Conservation (phyloP, 768 basidiomycete genomes). For the Kwoniella heveanensis region DNA sequence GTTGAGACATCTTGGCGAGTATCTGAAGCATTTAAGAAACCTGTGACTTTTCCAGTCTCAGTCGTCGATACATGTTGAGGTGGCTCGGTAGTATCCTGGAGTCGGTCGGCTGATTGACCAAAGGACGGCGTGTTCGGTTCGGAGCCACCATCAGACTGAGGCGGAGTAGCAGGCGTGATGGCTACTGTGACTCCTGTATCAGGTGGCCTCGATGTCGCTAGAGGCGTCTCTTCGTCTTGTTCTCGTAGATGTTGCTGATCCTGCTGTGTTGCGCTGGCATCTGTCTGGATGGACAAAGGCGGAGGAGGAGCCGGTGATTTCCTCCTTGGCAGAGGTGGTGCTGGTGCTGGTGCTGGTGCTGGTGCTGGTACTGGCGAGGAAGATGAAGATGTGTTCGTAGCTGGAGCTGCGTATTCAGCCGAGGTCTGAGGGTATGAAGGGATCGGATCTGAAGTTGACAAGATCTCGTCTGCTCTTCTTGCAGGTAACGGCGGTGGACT, state of each 20-base stretch:
- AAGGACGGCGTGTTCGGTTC: conserved; percentile 9
- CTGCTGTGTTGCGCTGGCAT: not conserved
- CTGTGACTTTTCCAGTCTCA: no score
- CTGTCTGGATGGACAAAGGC: not conserved
- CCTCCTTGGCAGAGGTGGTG: conserved; percentile 17
- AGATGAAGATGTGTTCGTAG: no score
- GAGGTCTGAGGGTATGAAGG: not conserved
- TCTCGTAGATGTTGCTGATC: not conserved
- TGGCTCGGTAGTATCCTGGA: not conserved
- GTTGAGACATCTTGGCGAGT: no score
- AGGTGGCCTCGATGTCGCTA: conserved; percentile 1
- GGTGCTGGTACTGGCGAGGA: no score
- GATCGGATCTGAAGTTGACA: not conserved
- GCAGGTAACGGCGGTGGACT: not conserved
- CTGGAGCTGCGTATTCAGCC: not conserved
- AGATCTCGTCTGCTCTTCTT: no score
- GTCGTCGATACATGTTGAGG: not conserved
- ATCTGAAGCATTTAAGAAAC: no score
- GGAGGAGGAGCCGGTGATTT: conserved; percentile 8
- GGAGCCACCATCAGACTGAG: conserved; percentile 3
- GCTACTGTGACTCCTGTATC: conserved; percentile 10
- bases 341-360: no score
- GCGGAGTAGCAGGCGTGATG: conserved; percentile 30
- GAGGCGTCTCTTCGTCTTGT: not conserved
- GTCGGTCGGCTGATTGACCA: conserved; percentile 5